Conservation (phyloP, 2,329 filamentous ascomycete genomes). For the Aureobasidium pullulans region DNA sequence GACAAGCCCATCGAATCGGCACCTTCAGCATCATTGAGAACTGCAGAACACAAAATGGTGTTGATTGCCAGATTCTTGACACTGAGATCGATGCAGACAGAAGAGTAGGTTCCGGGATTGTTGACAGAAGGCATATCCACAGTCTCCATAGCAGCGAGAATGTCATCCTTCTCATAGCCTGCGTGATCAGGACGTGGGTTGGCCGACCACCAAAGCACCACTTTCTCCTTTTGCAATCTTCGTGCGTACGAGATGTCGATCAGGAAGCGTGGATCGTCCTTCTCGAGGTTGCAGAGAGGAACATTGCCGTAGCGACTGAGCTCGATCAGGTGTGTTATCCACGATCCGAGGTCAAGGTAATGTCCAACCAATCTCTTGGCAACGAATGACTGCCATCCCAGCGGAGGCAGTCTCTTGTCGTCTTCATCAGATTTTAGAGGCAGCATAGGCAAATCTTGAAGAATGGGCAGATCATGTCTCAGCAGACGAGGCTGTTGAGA, state of each 20-base stretch:
- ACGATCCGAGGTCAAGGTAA: conserved; percentile 86
- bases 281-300: conserved; percentile 89
- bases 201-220: conserved; percentile 95
- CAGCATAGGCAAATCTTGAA: conserved; percentile 78
- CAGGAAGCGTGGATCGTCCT: conserved; percentile 85
- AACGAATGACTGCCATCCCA: conserved; percentile 89
- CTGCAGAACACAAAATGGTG: conserved; percentile 89
- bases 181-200: conserved; percentile 86
- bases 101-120: conserved; percentile 86
- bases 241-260: conserved; percentile 95
- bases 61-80: conserved; percentile 95
- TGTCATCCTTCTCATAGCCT: conserved; percentile 88
- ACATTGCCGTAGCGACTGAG: conserved; percentile 89
- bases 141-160: conserved; percentile 71
- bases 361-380: conserved; percentile 79
- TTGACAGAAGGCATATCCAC: conserved; percentile 92
- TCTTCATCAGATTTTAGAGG: conserved; percentile 72
- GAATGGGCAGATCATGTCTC: conserved; percentile 73
- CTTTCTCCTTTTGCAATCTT: conserved; percentile 79
- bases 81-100: conserved; percentile 91
- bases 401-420: conserved; percentile 79
- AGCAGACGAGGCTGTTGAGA: conserved; percentile 77
- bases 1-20: conserved; percentile 82
- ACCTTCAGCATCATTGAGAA: conserved; percentile 94
- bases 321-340: conserved; percentile 81